Conservation (phyloP, 805 yeast species). For the Cyberlindnera petersonii region DNA sequence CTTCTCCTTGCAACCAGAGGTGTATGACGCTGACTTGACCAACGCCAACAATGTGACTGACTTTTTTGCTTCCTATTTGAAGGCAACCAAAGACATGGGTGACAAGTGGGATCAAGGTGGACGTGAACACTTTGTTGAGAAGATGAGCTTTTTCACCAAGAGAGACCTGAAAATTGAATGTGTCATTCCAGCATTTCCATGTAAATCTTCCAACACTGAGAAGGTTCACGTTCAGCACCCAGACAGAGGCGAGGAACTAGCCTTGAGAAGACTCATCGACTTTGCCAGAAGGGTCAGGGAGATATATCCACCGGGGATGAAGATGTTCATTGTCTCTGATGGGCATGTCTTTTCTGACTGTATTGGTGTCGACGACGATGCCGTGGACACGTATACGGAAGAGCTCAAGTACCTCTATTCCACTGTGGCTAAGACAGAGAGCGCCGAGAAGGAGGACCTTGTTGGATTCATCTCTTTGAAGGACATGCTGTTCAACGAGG, state of each 20-base stretch:
- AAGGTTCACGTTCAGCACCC: conserved; percentile 49
- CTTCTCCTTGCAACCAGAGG: conserved; percentile 12
- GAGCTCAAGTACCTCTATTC: conserved; percentile 42
- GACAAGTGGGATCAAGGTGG: conserved; percentile 52
- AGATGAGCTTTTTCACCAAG: conserved; percentile 45
- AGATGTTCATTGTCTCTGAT: conserved; percentile 55
- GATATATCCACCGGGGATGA: conserved; percentile 53
- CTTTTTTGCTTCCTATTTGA: conserved; percentile 43
- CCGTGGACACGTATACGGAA: conserved; percentile 45
- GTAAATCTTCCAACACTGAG: conserved; percentile 53
- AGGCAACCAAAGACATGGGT: conserved; percentile 37
- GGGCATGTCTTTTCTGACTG: conserved; percentile 67
- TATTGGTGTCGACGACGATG: conserved; percentile 55
- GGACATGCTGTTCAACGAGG: conserved; percentile 35
- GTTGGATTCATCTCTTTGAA: conserved; percentile 41
- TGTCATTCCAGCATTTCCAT: conserved; percentile 62
- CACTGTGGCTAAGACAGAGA: conserved; percentile 27
- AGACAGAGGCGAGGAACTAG: conserved; percentile 50
- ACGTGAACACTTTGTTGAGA: conserved; percentile 37
- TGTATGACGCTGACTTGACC: conserved; percentile 11
- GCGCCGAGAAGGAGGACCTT: conserved; percentile 26
- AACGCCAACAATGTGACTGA: conserved; percentile 35
- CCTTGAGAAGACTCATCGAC: conserved; percentile 36
- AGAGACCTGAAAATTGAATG: conserved; percentile 47
- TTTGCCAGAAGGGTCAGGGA: conserved; percentile 31